Evolutionary conservation across 2,329 filamentous ascomycete species (phyloP).

Genomic region (Phymatotrichopsis omnivora): DNA sequence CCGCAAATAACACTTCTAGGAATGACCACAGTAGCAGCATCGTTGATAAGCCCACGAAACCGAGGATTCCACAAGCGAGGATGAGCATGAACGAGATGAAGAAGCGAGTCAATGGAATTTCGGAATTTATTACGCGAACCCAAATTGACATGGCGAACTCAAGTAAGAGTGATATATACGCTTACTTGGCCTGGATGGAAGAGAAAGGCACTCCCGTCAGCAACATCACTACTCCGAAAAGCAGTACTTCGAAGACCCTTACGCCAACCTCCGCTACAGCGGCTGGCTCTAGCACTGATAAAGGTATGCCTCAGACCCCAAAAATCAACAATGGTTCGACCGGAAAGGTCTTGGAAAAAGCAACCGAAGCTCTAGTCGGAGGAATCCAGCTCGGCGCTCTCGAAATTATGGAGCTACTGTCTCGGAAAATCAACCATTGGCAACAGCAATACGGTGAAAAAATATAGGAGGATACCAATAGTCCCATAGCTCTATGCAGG

Average conservation of each 20-base stretch:
- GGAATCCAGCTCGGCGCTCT: slow-evolving; percentile 22
- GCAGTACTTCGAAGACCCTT: slow-evolving; percentile 29
- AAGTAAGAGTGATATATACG: slow-evolving; percentile 38
- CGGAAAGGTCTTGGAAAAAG: slow-evolving; percentile 36
- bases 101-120: slow-evolving; percentile 68
- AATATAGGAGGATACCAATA: slow-evolving; percentile 29
- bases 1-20: slow-evolving; percentile 30
- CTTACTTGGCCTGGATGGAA: slow-evolving; percentile 35
- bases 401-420: slow-evolving; percentile 86
- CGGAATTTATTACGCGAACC: slow-evolving; percentile 81
- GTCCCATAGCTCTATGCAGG: too few relatives aligned
- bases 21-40: slow-evolving; percentile 39
- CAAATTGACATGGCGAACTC: slow-evolving; percentile 71
- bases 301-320: slow-evolving; percentile 28
- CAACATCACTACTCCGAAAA: slow-evolving; percentile 30
- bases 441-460: slow-evolving; percentile 58
- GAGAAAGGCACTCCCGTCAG: slow-evolving; percentile 34
- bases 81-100: slow-evolving; percentile 83
- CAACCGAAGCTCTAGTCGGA: slow-evolving; percentile 60
- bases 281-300: slow-evolving; percentile 20
- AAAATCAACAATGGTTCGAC: slow-evolving; percentile 32
- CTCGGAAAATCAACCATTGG: slow-evolving; percentile 72
- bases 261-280: slow-evolving; percentile 26
- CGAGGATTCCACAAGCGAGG: slow-evolving; percentile 49
- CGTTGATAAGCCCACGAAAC: slow-evolving; percentile 46